Conservation (phyloP, 257 asterid species). For the Plantago ovata region DNA sequence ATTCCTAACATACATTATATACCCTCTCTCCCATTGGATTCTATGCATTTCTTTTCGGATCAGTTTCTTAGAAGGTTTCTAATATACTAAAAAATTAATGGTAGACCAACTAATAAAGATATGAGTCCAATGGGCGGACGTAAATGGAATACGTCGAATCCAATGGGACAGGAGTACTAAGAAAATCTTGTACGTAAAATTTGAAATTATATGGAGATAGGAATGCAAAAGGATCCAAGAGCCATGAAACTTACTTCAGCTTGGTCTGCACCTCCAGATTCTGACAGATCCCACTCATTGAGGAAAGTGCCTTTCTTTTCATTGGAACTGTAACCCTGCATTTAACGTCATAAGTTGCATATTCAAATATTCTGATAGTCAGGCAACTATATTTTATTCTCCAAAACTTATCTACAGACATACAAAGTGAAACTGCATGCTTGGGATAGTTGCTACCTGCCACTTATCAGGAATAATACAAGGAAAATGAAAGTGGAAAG, state of each 20-base stretch:
- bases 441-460: background rate
- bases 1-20: no score
- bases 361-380: constrained; percentile 12
- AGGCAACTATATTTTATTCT: background rate
- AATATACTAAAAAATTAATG: no score
- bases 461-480: constrained; percentile 4
- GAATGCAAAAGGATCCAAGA: constrained; percentile 23
- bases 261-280: constrained; percentile 66
- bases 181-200: background rate
- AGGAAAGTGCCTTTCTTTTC: constrained; percentile 56
- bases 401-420: background rate
- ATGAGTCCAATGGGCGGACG: no score
- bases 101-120: no score
- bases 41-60: no score
- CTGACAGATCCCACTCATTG: constrained; percentile 96
- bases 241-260: constrained; percentile 48
- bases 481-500: constrained; percentile 11
- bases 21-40: no score
- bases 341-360: constrained; percentile 16
- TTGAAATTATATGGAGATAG: constrained; percentile 2
- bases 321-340: constrained; percentile 90
- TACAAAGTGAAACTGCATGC: constrained; percentile 1
- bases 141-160: no score
- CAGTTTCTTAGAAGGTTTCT: no score
- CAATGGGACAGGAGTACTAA: no score